These are phyloP conservation scores for Boletellus deceptivus DNA, from an alignment of 1,284 basidiomycete genomes.

Conservation along the genomic window DNA sequence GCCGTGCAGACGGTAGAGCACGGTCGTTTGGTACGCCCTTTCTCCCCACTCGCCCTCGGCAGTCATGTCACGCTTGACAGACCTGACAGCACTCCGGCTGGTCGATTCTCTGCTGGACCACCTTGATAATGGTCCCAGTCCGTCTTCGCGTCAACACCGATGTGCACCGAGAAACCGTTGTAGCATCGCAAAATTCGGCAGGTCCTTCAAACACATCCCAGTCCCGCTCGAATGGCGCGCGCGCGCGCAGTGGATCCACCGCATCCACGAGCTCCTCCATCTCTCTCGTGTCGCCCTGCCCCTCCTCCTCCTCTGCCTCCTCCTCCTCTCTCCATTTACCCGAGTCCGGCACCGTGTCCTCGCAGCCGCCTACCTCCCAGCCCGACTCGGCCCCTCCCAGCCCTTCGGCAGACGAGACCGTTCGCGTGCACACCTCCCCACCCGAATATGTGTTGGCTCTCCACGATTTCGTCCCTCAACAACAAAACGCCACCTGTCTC, in stretches of 20 bases:
- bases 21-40: constrained; percentile 1
- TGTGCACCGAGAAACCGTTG: constrained; percentile 16
- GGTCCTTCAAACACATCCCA: constrained; percentile 12
- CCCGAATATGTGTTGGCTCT: constrained; percentile 80
- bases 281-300: constrained; percentile 51
- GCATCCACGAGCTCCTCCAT: constrained; percentile 56
- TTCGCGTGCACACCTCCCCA: constrained; percentile 35
- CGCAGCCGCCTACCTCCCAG: constrained; percentile 5
- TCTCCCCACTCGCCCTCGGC: background rate
- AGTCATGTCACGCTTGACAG: constrained; percentile 3
- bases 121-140: constrained; percentile 21
- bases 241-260: constrained; percentile 49
- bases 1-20: background rate
- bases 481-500: constrained; percentile 78
- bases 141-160: constrained; percentile 34
- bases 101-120: background rate
- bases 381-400: constrained; percentile 32
- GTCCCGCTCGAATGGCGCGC: constrained; percentile 18
- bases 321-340: constrained; percentile 48
- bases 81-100: constrained; percentile 1
- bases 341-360: constrained; percentile 4
- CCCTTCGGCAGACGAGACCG: constrained; percentile 43
- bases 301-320: constrained; percentile 52
- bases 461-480: constrained; percentile 80
- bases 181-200: constrained; percentile 24